Conservation (phyloP, 2,329 filamentous ascomycete species). For the Scleromitrula shiraiana region DNA sequence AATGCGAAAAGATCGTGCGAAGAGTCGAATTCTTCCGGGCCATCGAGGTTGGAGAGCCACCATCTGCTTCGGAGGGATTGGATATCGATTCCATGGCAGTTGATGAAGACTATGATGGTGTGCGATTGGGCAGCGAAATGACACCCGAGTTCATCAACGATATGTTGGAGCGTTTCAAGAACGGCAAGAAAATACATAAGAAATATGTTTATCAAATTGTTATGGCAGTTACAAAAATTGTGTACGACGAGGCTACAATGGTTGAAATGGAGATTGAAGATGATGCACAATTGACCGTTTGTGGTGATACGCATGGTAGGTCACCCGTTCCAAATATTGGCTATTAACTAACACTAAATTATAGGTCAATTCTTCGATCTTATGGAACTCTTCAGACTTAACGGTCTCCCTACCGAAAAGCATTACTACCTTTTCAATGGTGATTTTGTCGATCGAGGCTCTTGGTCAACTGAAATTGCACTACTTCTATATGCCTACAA, state of each 20-base stretch:
- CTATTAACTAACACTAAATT: not conserved
- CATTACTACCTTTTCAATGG: conserved; percentile 97
- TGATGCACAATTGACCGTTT: conserved; percentile 79
- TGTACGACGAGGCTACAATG: conserved; percentile 93
- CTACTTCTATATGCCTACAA: conserved; percentile 93
- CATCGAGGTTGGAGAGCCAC: conserved; percentile 87
- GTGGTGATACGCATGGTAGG: conserved; percentile 90
- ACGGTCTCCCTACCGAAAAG: conserved; percentile 74
- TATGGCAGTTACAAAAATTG: conserved; percentile 78
- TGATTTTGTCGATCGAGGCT: conserved; percentile 95
- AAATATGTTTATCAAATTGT: conserved; percentile 99
- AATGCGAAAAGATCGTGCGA: conserved; percentile 92
- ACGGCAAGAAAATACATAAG: conserved; percentile 85
- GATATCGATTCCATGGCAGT: conserved; percentile 80
- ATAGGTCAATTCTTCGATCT: conserved; percentile 96
- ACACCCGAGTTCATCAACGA: conserved; percentile 95
- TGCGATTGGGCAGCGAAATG: conserved; percentile 71
- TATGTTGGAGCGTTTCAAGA: conserved; percentile 94
- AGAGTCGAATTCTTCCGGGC: conserved; percentile 88
- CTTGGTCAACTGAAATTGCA: conserved; percentile 97
- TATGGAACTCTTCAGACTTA: conserved; percentile 89
- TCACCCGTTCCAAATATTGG: conserved; percentile 9
- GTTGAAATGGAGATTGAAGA: conserved; percentile 79
- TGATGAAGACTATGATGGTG: conserved; percentile 80
- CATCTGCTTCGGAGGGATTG: conserved; percentile 83